A percentile compares a stretch with the other conserved stretches of the same genome.
phyloP scores from a whole-genome alignment of 495 filamentous ascomycete species.

The Elasticomyces elasticus region DNA sequence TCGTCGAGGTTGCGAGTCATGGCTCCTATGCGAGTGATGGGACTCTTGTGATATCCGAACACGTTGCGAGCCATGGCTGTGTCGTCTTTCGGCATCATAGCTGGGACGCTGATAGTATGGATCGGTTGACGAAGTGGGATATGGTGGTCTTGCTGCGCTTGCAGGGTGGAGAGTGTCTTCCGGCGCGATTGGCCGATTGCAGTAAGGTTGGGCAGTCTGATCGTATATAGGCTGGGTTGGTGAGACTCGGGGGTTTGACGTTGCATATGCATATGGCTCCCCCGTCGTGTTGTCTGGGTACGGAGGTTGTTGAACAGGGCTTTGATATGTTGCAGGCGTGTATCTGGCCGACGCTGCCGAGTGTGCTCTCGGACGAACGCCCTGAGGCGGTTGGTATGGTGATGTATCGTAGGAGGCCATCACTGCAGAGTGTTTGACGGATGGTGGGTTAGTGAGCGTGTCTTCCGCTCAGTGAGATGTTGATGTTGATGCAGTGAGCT shows the following conservation, averaged over 20 bases:
- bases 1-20: conserved; percentile 1
- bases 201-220: background rate
- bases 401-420: background rate
- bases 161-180: background rate
- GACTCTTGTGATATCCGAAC: background rate
- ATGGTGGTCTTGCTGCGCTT: background rate
- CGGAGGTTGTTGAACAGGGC: background rate
- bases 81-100: background rate
- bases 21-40: conserved; percentile 4
- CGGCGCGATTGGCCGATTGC: background rate
- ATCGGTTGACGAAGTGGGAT: background rate
- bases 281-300: background rate
- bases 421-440: background rate
- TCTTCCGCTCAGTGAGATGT: no score
- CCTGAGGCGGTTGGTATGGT: background rate
- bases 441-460: no score
- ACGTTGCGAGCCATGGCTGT: conserved; percentile 1
- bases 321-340: background rate
- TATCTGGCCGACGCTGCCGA: background rate
- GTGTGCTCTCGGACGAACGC: background rate
- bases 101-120: background rate
- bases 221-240: background rate
- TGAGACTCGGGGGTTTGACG: background rate
- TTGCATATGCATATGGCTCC: background rate
- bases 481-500: background rate